phyloP scores from a whole-genome alignment of 176 grass and related monocot genomes.

The Oryza rufipogon region DNA sequence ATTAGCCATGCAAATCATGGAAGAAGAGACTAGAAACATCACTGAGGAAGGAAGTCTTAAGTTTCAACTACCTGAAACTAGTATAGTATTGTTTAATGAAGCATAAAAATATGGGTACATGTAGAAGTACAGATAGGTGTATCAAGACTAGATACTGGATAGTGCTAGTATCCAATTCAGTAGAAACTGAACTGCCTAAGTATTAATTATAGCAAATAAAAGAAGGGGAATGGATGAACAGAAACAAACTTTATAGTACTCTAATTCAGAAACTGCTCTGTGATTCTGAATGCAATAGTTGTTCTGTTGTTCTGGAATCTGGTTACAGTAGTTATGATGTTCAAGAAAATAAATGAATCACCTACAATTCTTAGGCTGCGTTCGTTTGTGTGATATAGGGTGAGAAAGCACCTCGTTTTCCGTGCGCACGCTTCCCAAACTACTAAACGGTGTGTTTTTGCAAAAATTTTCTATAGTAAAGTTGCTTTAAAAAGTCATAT shows the following conservation, averaged over 20 bases:
- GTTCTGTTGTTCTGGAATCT: no score
- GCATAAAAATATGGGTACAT: neutral
- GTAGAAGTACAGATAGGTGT: neutral
- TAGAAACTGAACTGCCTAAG: neutral
- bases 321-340: neutral
- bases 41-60: conserved; percentile 22
- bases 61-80: conserved; percentile 34
- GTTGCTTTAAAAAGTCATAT: no score
- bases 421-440: no score
- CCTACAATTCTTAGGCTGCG: neutral
- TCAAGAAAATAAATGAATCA: neutral
- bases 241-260: neutral
- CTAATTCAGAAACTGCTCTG: neutral
- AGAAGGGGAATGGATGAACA: neutral
- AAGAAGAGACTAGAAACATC: conserved; percentile 26
- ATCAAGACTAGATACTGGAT: neutral
- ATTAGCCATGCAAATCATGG: conserved; percentile 34
- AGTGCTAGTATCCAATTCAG: neutral
- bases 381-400: no score
- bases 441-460: no score
- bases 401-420: no score
- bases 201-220: neutral
- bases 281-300: neutral
- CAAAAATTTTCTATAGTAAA: no score
- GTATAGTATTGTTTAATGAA: neutral